Evolutionary conservation across 129 eudicot species (phyloP).

Genomic region (Flaveria robusta): DNA sequence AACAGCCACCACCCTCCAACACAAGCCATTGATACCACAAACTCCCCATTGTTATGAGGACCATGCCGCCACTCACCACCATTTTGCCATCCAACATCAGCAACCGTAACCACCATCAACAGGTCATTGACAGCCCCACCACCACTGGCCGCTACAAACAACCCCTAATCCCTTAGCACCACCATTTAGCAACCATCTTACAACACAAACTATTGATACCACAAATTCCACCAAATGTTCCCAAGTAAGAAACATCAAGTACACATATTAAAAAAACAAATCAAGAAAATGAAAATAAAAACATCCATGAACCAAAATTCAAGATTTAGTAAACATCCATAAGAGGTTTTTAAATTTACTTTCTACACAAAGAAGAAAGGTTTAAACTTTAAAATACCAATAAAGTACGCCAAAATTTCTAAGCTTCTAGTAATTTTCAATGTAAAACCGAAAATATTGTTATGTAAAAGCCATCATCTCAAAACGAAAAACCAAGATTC

Average conservation of each 20-base stretch:
- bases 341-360: neutral
- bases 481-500: constrained; percentile 30
- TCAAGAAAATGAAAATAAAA: neutral
- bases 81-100: no score
- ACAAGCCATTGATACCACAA: no score
- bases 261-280: neutral
- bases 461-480: constrained; percentile 36
- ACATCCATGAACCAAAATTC: constrained; percentile 27
- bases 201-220: neutral
- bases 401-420: constrained; percentile 34
- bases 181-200: neutral
- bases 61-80: no score
- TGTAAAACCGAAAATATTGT: constrained; percentile 35
- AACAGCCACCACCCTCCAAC: no score
- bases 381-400: constrained; percentile 16
- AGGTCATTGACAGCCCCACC: no score
- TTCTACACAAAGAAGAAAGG: constrained; percentile 31
- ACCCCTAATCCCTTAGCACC: no score
- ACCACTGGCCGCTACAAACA: no score
- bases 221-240: neutral
- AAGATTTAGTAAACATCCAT: constrained; percentile 35
- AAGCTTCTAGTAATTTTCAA: constrained; percentile 25
- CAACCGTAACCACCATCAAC: no score
- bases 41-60: no score
- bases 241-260: neutral